Base-by-base conservation (phyloP, 179 eudicot species). In the Spergularia azorica region DNA sequence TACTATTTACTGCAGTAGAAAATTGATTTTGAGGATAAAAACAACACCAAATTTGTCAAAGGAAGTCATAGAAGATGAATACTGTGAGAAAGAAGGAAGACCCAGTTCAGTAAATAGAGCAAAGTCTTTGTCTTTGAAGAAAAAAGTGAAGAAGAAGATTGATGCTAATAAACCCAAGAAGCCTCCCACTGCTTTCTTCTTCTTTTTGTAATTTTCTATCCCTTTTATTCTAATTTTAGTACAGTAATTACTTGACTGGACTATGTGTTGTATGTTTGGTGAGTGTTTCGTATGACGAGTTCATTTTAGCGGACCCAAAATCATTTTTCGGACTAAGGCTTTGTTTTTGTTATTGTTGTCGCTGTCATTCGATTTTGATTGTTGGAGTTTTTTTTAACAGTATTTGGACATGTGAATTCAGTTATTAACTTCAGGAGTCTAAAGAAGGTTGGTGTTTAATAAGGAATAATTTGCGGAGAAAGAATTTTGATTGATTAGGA, bases 171-270 rank as follows among this genome's bases (percentile, higher is more conserved):
- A 90, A 82, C 97, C 97, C 67, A 93, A 93, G 88, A 93, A 93
- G 71, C 98, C 98, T 56, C 97, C 95, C 63, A 91, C 97, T 80
- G 97, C 95, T 46, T 93, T 93, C 83, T 93, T 93, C 91, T 91
- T 85, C 85, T 93, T 87, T 87, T 60, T 93, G 98, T 91, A 88
- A 12, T 78, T 68, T 50, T 72, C 77, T 48, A 48, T 39, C 3
- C 18, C 5, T 15, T 56, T 64, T 18, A 9, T 41, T 36, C 39
- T n/a, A 9, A n/a, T n/a, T 50, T 5, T 64, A 16, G 18, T 15
- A n/a, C 10, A 18, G 6, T 39, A 6, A 4, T 59, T 72, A 9
- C 21, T 4, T 17, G 20, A 10, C 21, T 4, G 11, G 20, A 10
- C 20, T 61, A 26, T 61, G 64, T 26, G 8, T 21, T 14, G 26